Base-by-base conservation (phyloP, 1,284 basidiomycete genomes). In the Macrocybe sp. region DNA sequence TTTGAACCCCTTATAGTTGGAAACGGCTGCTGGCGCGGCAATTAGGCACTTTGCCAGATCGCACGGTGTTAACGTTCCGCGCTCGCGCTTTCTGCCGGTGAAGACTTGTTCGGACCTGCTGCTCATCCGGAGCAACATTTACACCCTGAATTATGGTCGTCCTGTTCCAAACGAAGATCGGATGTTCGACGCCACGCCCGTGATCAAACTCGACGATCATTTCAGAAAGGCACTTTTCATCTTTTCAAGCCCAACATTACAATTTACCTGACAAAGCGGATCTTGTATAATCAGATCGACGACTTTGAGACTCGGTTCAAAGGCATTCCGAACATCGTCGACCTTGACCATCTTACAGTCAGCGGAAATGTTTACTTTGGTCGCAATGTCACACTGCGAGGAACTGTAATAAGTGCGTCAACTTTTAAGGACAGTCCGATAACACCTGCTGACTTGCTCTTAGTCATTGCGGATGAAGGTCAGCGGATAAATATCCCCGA, bases 241-340 rank as follows among this genome's bases (percentile, higher is more conserved):
- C 39, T 22, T 11, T 34, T 43, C 33, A 29, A 12, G 29, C n/a
- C 34, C 4, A 34, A 22, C 32, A 38, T 22, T 42, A 14, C 38
- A 33, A 7, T 39, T 11, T 35, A 47, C 22, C 40, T 41, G 28
- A 22, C 22, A 7, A 48, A 38, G 33, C 4, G 29, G 37, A 39
- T 16, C 36, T n/a, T 37, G 22, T 22, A 29, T 46, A 72, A 75
- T 61, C 74, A 93, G 89, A 96, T 98, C 52, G 86, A 89, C 55
- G 85, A 94, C 64, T 98, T 97, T 79, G 92, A 97, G 74, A 92
- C 92, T 71, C 81, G 93, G 41, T 95, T 96, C 85, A 96, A 95
- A 81, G 87, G 87, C 68, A 96, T 98, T 58, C 95, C 96, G 41
- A 89, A 87, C 67, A 89, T 96, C 56, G 73, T 91, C 55, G 95